A percentile compares a stretch with the other conserved stretches of the same genome.
Conservation (phyloP, 352 stramenopile species). For the Aphanomyces euteiches region DNA sequence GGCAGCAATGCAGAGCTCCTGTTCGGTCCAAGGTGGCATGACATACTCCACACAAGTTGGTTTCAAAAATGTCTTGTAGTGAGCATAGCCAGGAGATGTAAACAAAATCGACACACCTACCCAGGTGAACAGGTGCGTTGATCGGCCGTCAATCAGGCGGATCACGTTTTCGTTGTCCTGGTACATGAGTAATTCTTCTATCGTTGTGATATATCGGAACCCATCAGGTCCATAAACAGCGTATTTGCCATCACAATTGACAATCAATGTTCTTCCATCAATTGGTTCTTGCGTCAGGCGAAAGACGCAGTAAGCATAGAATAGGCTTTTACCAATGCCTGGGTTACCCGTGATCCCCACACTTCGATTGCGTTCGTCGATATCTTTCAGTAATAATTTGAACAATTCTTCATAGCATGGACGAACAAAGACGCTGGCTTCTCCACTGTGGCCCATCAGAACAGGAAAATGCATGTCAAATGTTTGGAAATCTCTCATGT, state of each 20-base stretch:
- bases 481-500: not conserved
- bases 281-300: constrained; percentile 18
- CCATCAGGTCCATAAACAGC: not conserved
- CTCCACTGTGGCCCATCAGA: not conserved
- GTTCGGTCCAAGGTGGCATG: not conserved
- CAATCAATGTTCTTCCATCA: too few species aligned
- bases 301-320: constrained; percentile 37
- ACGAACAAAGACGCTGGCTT: not conserved
- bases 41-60: not conserved
- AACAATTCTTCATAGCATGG: not conserved
- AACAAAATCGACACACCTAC: not conserved
- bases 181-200: too few species aligned
- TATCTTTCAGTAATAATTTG: not conserved
- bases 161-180: not conserved
- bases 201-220: not conserved
- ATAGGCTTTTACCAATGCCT: constrained; percentile 32
- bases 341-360: constrained; percentile 33
- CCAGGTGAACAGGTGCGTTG: not conserved
- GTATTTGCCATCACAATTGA: not conserved
- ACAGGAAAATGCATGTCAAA: not conserved
- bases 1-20: not conserved
- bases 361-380: not conserved
- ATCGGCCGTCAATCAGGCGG: not conserved
- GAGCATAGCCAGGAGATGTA: not conserved
- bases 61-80: not conserved